These are phyloP conservation scores for Rhodotorula sp. DNA, from an alignment of 1,284 basidiomycete genomes.

Conservation along the genomic window DNA sequence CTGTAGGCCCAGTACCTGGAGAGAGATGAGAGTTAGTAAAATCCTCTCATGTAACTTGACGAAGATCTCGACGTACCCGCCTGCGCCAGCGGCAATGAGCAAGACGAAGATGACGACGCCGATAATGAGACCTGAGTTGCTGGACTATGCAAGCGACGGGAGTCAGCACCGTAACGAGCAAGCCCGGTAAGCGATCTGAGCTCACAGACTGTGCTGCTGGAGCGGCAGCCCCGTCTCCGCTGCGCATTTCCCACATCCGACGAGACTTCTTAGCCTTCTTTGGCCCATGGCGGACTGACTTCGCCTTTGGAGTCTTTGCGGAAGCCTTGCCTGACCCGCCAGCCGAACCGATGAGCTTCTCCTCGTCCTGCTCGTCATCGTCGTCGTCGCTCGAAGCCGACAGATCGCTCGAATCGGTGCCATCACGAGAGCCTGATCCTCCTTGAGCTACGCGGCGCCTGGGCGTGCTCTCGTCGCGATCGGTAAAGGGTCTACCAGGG, in stretches of 20 bases:
- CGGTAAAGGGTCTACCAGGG: not conserved
- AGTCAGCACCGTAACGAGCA: too few relatives aligned
- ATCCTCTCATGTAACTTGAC: too few relatives aligned
- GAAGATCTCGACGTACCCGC: not conserved
- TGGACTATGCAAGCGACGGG: not conserved
- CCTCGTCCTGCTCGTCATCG: conserved; percentile 23
- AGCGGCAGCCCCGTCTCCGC: not conserved
- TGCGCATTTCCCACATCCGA: conserved; percentile 19
- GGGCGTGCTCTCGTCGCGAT: not conserved
- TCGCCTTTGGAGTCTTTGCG: not conserved
- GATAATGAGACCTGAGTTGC: not conserved
- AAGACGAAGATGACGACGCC: conserved; percentile 10
- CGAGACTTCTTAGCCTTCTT: conserved; percentile 5
- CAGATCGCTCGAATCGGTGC: not conserved
- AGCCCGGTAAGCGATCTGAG: not conserved
- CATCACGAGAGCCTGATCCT: not conserved
- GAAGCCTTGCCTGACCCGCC: not conserved
- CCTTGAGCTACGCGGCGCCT: too few relatives aligned
- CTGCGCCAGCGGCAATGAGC: not conserved
- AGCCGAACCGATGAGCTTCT: conserved; percentile 21
- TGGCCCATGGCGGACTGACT: too few relatives aligned
- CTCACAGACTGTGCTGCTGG: not conserved
- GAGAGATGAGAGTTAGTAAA: too few relatives aligned
- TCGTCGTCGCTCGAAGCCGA: conserved; percentile 5
- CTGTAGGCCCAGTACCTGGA: conserved; percentile 1